Conservation (phyloP, 2,329 filamentous ascomycete species). For the Microcera coccophila region DNA sequence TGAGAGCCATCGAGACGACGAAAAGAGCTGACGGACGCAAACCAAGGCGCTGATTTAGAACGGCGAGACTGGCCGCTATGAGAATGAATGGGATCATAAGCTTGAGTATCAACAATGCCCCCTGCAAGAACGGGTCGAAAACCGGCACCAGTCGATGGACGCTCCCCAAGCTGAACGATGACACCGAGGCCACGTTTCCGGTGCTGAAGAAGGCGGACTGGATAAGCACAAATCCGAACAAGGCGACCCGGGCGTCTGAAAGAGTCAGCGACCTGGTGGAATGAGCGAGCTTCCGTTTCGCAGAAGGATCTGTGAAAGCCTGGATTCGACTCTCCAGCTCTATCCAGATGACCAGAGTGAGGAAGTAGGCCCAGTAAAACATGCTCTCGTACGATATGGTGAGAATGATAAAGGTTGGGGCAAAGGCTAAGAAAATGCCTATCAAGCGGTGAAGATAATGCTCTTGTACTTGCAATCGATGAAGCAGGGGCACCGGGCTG, state of each 20-base stretch:
- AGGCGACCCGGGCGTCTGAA: constrained; percentile 76
- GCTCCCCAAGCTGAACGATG: constrained; percentile 88
- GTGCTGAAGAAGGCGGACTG: constrained; percentile 97
- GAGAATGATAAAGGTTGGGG: constrained; percentile 89
- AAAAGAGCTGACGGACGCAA: constrained; percentile 87
- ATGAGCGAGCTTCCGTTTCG: constrained; percentile 6
- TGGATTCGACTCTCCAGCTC: constrained; percentile 76
- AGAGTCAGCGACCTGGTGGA: constrained; percentile 65
- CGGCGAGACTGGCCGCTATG: constrained; percentile 86
- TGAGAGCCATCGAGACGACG: constrained; percentile 89
- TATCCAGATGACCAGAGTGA: constrained; percentile 82
- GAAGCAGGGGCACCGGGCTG: constrained; percentile 77
- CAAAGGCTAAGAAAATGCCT: constrained; percentile 87
- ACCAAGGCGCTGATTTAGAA: constrained; percentile 78
- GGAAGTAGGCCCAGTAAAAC: constrained; percentile 88
- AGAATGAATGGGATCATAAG: constrained; percentile 89
- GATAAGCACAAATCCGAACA: constrained; percentile 93
- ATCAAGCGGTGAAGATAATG: constrained; percentile 88
- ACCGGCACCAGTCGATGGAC: constrained; percentile 83
- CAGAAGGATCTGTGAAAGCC: constrained; percentile 22
- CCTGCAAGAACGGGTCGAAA: constrained; percentile 91
- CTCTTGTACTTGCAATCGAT: constrained; percentile 73
- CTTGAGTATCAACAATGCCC: constrained; percentile 80
- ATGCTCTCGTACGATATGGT: constrained; percentile 96
- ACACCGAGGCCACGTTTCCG: constrained; percentile 90